phyloP scores from a whole-genome alignment of 164 flowering plant species.

The Warburgia ugandensis region DNA sequence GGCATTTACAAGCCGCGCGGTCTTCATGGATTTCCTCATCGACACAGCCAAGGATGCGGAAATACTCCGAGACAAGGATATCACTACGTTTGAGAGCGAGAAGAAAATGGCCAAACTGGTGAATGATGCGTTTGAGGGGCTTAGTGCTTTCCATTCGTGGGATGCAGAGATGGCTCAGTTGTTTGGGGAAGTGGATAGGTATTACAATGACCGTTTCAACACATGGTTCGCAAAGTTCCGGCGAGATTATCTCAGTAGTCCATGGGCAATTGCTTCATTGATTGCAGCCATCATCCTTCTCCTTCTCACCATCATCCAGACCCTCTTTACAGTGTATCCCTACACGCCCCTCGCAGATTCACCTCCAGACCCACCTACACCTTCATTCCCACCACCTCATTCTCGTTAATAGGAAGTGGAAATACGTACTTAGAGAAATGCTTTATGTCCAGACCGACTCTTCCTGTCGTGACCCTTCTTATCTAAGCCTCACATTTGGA shows the following conservation, averaged over 20 bases:
- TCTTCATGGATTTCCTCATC: conserved; percentile 25
- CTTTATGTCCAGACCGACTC: too few species aligned
- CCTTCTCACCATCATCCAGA: conserved; percentile 16
- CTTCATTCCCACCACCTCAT: too few species aligned
- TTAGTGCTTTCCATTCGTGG: conserved; percentile 8
- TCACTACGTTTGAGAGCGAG: conserved; percentile 20
- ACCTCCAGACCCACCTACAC: too few species aligned
- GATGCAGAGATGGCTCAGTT: conserved; percentile 9
- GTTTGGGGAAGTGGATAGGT: conserved; percentile 4
- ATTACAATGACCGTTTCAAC: conserved; percentile 9
- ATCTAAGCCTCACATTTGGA: too few species aligned
- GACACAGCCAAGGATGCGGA: conserved; percentile 19
- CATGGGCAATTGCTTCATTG: conserved; percentile 18
- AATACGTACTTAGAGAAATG: too few species aligned
- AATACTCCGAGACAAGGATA: too few species aligned
- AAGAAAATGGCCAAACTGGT: conserved; percentile 23
- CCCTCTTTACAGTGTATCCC: too few species aligned
- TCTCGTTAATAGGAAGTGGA: too few species aligned
- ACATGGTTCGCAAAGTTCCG: conserved; percentile 14
- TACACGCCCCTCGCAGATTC: too few species aligned
- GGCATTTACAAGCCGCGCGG: conserved; percentile 19
- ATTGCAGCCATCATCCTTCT: conserved; percentile 16
- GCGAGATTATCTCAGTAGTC: conserved; percentile 22
- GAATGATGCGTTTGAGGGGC: conserved; percentile 17
- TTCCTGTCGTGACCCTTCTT: too few species aligned